A percentile compares a stretch with the other conserved stretches of the same genome.
Evolutionary conservation across 331 rosid genomes (phyloP).

Genomic region (Quercus lobata): DNA sequence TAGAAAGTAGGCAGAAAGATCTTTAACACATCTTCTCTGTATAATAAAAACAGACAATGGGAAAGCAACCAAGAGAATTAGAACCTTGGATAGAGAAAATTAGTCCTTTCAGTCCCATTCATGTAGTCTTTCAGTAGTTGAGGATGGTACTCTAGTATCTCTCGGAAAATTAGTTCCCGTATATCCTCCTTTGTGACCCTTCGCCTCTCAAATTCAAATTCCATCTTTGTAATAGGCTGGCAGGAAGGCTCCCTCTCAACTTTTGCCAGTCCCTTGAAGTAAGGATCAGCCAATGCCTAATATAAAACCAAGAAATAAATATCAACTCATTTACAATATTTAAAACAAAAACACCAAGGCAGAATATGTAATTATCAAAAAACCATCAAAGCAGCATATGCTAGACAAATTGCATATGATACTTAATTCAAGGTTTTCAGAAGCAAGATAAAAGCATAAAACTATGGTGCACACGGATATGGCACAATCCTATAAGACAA

Average conservation of each 20-base stretch:
- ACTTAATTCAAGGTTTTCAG: background rate
- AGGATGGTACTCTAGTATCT: constrained; percentile 93
- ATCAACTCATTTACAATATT: constrained; percentile 4
- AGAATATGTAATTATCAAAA: background rate
- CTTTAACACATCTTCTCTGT: background rate
- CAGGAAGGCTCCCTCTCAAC: constrained; percentile 94
- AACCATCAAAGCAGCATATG: background rate
- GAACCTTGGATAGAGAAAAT: constrained; percentile 92
- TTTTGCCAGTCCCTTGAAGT: constrained; percentile 73
- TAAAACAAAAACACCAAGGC: background rate
- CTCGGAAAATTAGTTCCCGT: constrained; percentile 77
- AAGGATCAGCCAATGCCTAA: constrained; percentile 91
- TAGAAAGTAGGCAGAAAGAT: background rate
- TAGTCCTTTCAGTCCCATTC: constrained; percentile 81
- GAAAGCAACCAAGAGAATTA: background rate
- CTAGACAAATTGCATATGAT: background rate
- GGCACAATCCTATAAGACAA: constrained; percentile 23
- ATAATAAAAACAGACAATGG: background rate
- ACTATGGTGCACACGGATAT: background rate
- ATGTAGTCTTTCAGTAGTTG: constrained; percentile 78
- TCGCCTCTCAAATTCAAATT: constrained; percentile 90
- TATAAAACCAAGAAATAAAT: constrained; percentile 10
- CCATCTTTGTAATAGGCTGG: constrained; percentile 89
- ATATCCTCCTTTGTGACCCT: constrained; percentile 88
- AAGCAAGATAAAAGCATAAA: background rate